phyloP scores from a whole-genome alignment of 2,329 filamentous ascomycete genomes.

The Calonectria pseudoreteaudii region DNA sequence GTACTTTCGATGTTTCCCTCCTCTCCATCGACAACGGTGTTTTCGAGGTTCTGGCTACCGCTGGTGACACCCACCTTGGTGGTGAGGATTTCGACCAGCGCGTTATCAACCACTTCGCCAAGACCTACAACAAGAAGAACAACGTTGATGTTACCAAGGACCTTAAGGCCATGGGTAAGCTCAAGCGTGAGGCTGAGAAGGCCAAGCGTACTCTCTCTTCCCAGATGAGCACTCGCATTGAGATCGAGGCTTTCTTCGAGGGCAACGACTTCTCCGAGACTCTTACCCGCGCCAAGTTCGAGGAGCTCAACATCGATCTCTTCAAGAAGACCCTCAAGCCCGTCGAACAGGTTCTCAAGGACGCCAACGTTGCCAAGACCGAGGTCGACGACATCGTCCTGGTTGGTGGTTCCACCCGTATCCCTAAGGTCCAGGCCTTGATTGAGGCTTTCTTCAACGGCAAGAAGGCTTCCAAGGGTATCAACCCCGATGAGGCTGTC shows the following conservation, averaged over 20 bases:
- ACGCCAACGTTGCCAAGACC: conserved; percentile 95
- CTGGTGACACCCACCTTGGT: conserved; percentile 97
- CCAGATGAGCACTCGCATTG: conserved; percentile 92
- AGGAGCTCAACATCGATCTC: conserved; percentile 98
- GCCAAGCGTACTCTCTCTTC: conserved; percentile 98
- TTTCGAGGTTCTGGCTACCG: conserved; percentile 93
- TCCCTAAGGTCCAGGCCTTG: conserved; percentile 94
- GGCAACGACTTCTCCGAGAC: conserved; percentile 99
- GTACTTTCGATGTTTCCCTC: conserved; percentile 94
- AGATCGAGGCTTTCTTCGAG: conserved; percentile 97
- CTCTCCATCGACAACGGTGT: conserved; percentile 92
- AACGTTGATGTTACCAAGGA: conserved; percentile 92
- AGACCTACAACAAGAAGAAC: conserved; percentile 99
- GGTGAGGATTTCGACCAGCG: conserved; percentile 99
- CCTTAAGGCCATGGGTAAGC: conserved; percentile 97
- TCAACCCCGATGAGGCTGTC: conserved; percentile 99
- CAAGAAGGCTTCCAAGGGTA: conserved; percentile 99
- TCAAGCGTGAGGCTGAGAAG: conserved; percentile 99
- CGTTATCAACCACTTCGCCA: conserved; percentile 95
- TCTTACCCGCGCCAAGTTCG: conserved; percentile 97
- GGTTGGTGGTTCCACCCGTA: conserved; percentile 98
- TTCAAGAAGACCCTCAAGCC: conserved; percentile 99
- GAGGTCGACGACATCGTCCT: conserved; percentile 97
- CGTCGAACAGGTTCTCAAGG: conserved; percentile 98
- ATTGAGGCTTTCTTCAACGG: conserved; percentile 95